Percentiles rank a stretch among this genome's conserved stretches.
Conservation (phyloP, 441 rosid species). For the Populus hybrid region DNA sequence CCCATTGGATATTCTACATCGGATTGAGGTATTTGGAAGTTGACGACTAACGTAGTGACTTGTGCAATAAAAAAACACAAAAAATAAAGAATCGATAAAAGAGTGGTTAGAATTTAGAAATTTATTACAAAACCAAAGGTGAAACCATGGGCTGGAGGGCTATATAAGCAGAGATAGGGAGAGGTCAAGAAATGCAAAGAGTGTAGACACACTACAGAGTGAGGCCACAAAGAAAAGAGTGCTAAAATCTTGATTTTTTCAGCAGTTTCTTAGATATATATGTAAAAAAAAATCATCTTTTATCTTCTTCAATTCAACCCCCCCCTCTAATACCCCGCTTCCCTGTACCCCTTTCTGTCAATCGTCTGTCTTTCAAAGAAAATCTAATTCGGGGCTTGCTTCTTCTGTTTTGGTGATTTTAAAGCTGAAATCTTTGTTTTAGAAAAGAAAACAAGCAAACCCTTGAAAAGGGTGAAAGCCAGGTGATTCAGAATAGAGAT, state of each 20-base stretch:
- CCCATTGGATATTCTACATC: constrained; percentile 16
- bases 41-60: background rate
- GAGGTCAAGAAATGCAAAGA: background rate
- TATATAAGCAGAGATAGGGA: constrained; percentile 31
- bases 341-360: constrained; percentile 71
- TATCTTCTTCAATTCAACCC: background rate
- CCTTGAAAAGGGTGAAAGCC: constrained; percentile 50
- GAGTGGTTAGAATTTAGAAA: background rate
- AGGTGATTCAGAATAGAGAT: constrained; percentile 78
- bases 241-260: background rate
- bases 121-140: background rate
- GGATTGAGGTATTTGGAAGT: constrained; percentile 8
- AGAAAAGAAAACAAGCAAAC: constrained; percentile 27
- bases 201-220: constrained; percentile 15
- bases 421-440: background rate
- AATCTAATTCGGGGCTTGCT: constrained; percentile 42
- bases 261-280: too few relatives aligned
- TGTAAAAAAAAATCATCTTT: too few relatives aligned
- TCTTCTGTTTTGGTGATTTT: constrained; percentile 1
- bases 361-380: constrained; percentile 55
- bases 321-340: constrained; percentile 40
- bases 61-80: background rate
- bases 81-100: background rate
- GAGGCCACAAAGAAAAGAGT: constrained; percentile 18
- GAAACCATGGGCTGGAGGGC: constrained; percentile 7